These are phyloP conservation scores for Penicillium robsamsonii DNA, from an alignment of 495 filamentous ascomycete genomes.

Conservation along the genomic window DNA sequence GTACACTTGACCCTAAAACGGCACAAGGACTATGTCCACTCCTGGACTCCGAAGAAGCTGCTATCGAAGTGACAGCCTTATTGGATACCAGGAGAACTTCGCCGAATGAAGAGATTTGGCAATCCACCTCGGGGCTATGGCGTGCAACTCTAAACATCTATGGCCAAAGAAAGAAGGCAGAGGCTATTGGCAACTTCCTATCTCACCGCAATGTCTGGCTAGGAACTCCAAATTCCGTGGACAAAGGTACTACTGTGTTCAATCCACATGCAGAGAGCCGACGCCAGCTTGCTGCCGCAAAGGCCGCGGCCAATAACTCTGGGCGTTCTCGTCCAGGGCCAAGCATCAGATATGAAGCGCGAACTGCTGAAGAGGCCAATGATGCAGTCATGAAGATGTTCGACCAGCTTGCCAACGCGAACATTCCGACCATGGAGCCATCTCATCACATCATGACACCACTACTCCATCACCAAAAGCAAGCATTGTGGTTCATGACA, in stretches of 20 bases:
- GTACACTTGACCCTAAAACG: conserved; percentile 67
- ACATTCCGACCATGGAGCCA: conserved; percentile 76
- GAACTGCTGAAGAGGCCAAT: conserved; percentile 80
- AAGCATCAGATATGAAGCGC: conserved; percentile 46
- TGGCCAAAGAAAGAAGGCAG: conserved; percentile 65
- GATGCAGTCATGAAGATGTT: conserved; percentile 85
- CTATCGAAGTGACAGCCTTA: conserved; percentile 63
- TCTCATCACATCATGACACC: conserved; percentile 60
- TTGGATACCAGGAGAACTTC: conserved; percentile 60
- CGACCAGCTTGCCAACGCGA: conserved; percentile 68
- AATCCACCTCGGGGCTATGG: conserved; percentile 49
- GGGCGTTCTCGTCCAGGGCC: conserved; percentile 24
- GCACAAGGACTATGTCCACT: conserved; percentile 66
- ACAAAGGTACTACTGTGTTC: conserved; percentile 60
- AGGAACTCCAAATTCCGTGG: conserved; percentile 58
- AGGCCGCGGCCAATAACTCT: conserved; percentile 18
- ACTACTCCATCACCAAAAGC: conserved; percentile 84
- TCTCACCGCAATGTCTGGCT: conserved; percentile 64
- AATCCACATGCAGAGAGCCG: conserved; percentile 63
- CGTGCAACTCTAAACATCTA: conserved; percentile 72
- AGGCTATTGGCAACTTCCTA: conserved; percentile 62
- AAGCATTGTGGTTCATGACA: conserved; percentile 85
- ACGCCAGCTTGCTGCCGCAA: conserved; percentile 31
- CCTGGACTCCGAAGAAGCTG: conserved; percentile 53
- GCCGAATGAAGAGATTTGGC: conserved; percentile 55